Evolutionary conservation across 1,284 basidiomycete genomes (phyloP), one percentile per base, ranked within the genome.

Genomic region (Anthracocystis walkeri): DNA sequence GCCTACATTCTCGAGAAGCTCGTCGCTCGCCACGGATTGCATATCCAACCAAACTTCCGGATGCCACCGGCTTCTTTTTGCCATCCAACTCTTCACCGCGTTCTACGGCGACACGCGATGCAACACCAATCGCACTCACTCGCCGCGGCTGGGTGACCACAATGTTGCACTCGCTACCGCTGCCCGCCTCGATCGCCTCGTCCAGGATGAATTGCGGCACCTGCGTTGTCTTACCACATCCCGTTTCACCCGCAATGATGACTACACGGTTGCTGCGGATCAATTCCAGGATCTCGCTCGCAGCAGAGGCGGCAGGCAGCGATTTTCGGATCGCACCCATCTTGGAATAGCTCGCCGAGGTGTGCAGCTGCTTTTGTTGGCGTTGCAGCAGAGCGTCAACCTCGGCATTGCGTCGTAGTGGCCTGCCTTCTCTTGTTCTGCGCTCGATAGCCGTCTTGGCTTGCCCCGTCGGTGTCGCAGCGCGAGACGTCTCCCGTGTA

Each of bases 141-240:
- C 94, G 89, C 23, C 95, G 90, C 16, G 95, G 95, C 82, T 97
- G 95, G 2, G 95, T 97, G 14, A 96, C 88, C 48, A 97, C 87
- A 57, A 97, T 94, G 23, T 90, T 92, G 42, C 91, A 90, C 35
- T 88, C 87, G 14, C 91, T 90, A 11, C 93, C 94, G 33, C 87
- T 85, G 6, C 88, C 88, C 0, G 88, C 86, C 8, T 87, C 77
- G 65, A 97, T 95, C 50, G 93, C 89, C 64, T 88, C 90, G 81
- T 97, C 95, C 33, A 86, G 77, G n/a, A 86, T 75, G 77, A 94
- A 95, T 82, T 96, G 94, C 16, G 94, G 94, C 18, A 95, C 91
- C 91, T 86, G 81, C 21, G 86, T 86, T 64, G 93, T 94, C 85
- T 97, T 97, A 35, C 95, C 95, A 69, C 92, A 94, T 59, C 95